phyloP scores from a whole-genome alignment of 352 stramenopile genomes.

The Phytophthora colocasiae region DNA sequence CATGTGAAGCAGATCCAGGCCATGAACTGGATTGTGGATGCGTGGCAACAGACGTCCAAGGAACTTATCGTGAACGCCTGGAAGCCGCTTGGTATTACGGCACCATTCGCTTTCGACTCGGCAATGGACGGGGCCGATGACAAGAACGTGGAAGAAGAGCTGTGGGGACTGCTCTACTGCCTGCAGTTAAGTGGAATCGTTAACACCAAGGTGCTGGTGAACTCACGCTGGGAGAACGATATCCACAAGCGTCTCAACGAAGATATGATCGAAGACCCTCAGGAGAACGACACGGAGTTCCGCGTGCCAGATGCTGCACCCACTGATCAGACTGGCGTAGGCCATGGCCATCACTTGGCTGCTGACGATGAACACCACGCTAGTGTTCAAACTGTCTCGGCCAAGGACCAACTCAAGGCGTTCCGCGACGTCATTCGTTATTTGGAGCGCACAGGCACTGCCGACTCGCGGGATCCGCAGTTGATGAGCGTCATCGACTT shows the following conservation, averaged over 20 bases:
- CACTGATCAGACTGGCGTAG: conserved; percentile 37
- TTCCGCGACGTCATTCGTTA: conserved; percentile 90
- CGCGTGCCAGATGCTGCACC: conserved; percentile 62
- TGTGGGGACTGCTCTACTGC: conserved; percentile 88
- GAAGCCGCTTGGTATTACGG: conserved; percentile 75
- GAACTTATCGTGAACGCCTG: conserved; percentile 83
- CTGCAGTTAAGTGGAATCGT: conserved; percentile 85
- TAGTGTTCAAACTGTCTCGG: conserved; percentile 51
- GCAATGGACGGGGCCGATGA: conserved; percentile 63
- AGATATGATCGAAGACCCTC: conserved; percentile 87
- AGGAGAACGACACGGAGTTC: conserved; percentile 87
- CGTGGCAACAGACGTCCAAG: conserved; percentile 81
- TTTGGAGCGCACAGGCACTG: conserved; percentile 73
- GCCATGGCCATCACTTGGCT: conserved; percentile 21
- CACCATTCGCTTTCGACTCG: conserved; percentile 72
- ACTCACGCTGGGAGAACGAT: conserved; percentile 90
- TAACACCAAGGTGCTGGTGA: conserved; percentile 89
- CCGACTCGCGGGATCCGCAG: conserved; percentile 73
- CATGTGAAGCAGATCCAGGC: conserved; percentile 86
- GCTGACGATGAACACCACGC: conserved; percentile 46
- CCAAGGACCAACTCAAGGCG: conserved; percentile 86
- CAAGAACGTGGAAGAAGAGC: conserved; percentile 89
- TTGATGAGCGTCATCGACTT: conserved; percentile 84
- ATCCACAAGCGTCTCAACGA: conserved; percentile 91
- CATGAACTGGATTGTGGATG: conserved; percentile 88